Conservation (phyloP, 345 rosid genomes). For the Passiflora organensis region DNA sequence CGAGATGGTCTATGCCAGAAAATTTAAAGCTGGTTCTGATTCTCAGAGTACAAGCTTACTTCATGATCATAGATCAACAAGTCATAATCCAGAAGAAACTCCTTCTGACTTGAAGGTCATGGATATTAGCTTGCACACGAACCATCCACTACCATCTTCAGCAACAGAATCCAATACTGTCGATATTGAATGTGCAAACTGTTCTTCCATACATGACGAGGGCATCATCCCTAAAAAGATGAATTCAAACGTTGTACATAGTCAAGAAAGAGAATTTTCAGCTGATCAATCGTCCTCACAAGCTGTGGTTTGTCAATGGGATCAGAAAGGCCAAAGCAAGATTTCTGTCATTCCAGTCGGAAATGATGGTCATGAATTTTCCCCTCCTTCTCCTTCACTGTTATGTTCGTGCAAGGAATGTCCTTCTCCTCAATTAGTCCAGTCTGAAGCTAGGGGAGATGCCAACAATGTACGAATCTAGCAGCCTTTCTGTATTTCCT, state of each 20-base stretch:
- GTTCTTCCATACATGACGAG: not conserved
- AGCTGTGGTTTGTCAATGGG: constrained; percentile 14
- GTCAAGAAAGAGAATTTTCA: constrained; percentile 3
- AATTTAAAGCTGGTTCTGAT: not conserved
- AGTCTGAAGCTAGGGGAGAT: not conserved
- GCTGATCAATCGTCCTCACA: constrained; percentile 3
- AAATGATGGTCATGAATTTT: constrained; percentile 3
- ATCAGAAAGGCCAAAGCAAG: constrained; percentile 21
- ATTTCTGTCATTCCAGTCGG: constrained; percentile 1
- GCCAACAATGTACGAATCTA: not conserved
- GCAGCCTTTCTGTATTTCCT: not conserved
- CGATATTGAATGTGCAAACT: not conserved
- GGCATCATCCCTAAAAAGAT: constrained; percentile 7
- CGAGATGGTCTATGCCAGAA: not conserved
- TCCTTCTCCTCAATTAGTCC: not conserved
- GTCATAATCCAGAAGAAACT: constrained; percentile 3
- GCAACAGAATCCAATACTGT: not conserved
- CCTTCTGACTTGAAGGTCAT: not conserved
- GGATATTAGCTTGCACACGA: constrained; percentile 7
- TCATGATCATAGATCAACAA: not conserved
- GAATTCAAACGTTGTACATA: constrained; percentile 3
- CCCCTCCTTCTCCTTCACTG: constrained; percentile 6
- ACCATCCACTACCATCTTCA: not conserved
- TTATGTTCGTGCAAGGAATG: constrained; percentile 3
- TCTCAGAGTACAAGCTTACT: not conserved